phyloP scores from a whole-genome alignment of 1,284 basidiomycete genomes.

The Naganishia sp. region DNA sequence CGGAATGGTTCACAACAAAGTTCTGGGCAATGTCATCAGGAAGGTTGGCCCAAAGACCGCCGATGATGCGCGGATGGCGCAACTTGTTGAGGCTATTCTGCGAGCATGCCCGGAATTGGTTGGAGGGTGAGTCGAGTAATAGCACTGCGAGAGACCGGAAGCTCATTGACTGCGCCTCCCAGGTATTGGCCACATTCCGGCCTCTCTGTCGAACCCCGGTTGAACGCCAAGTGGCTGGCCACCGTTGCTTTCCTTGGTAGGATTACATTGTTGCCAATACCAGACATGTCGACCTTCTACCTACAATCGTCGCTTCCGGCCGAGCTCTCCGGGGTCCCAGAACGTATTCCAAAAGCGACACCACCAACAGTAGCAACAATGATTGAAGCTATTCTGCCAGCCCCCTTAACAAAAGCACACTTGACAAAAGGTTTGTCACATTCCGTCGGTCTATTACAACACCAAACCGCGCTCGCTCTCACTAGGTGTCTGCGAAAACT shows the following conservation, averaged over 20 bases:
- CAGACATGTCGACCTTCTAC: conserved; percentile 62
- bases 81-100: conserved; percentile 76
- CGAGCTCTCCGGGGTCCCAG: conserved; percentile 35
- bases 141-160: conserved; percentile 16
- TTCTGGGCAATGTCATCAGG: conserved; percentile 73
- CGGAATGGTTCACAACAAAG: conserved; percentile 67
- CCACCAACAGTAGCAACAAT: conserved; percentile 71
- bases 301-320: conserved; percentile 48
- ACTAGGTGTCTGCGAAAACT: conserved; percentile 73
- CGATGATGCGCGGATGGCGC: conserved; percentile 76
- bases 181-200: conserved; percentile 76
- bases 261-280: conserved; percentile 74
- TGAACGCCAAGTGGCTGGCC: conserved; percentile 84
- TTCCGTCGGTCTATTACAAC: conserved; percentile 72
- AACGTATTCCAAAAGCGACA: conserved; percentile 60
- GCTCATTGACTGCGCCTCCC: conserved; percentile 30
- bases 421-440: conserved; percentile 77
- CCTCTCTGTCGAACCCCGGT: conserved; percentile 78
- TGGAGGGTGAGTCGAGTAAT: conserved; percentile 60
- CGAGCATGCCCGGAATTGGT: conserved; percentile 82
- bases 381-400: conserved; percentile 74
- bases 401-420: conserved; percentile 66
- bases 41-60: conserved; percentile 67
- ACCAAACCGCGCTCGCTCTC: conserved; percentile 73
- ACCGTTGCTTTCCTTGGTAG: conserved; percentile 78